Conservation (phyloP, 305 asterid genomes). For the Stenogyne calaminthoides region DNA sequence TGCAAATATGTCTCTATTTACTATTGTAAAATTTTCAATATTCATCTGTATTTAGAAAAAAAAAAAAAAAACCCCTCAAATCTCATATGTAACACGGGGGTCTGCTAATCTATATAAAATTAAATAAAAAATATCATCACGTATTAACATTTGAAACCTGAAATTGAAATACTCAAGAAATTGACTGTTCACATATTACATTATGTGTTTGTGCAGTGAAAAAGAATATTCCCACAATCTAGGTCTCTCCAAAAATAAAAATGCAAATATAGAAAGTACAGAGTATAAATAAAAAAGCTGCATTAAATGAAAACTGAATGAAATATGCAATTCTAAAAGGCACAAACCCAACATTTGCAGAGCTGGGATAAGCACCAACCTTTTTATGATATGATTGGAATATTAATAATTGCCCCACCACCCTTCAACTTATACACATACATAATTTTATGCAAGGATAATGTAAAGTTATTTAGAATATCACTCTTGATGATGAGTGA, state of each 20-base stretch:
- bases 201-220: slow-evolving; percentile 20
- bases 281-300: slow-evolving; percentile 7
- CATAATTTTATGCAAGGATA: too few relatives aligned
- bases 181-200: too few relatives aligned
- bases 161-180: not conserved
- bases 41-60: too few relatives aligned
- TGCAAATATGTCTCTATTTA: too few relatives aligned
- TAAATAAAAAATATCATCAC: not conserved
- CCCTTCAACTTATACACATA: too few relatives aligned
- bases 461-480: too few relatives aligned
- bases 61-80: too few relatives aligned
- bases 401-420: slow-evolving; percentile 26
- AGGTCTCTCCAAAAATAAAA: not conserved
- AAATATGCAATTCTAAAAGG: too few relatives aligned
- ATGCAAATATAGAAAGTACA: not conserved
- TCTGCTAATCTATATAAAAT: too few relatives aligned
- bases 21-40: too few relatives aligned
- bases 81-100: too few relatives aligned
- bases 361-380: slow-evolving; percentile 32
- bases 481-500: too few relatives aligned
- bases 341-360: slow-evolving; percentile 16
- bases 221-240: slow-evolving; percentile 24
- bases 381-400: slow-evolving; percentile 37
- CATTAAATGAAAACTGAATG: slow-evolving; percentile 14
- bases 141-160: not conserved